Base-by-base conservation (phyloP, 108 stramenopile genomes). In the Skeletonema marinoi region DNA sequence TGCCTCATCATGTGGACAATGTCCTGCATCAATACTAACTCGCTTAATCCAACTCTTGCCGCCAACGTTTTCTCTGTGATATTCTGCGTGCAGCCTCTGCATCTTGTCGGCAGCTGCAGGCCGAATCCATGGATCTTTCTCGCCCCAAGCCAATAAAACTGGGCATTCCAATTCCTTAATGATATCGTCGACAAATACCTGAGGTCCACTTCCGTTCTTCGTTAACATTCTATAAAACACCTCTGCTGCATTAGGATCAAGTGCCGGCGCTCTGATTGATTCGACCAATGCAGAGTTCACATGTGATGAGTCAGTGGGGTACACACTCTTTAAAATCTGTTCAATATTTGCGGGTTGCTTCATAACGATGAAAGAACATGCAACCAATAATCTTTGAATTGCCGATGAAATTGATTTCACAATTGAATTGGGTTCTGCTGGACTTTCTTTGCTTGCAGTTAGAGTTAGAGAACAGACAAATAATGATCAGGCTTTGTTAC, bases 1-100 rank as follows among this genome's bases (percentile, higher is more conserved):
- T 1, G 87, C 91, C 68, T 98, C 96, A 77, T 98, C 97, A 72
- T 94, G 92, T 14, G 97, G 97, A 83, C 97, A 98, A 81, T 98
- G 97, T 17, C 97, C 97, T 12, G 90, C 91, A 32, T 69, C 70
- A 60, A 80, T 68, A 39, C 78, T 73, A 32, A 73, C 78, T 86
- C 95, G 8, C 79, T 75, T 38, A 86, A 89, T 48, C 78, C 87
- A 65, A 25, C 44, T 58, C 56, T 56, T 21, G 42, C 33, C 54
- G 10, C 44, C 65, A 58, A 11, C 32, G 54, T 46, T 42, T 6
- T 30, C 44, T 16, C 71, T 48, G 44, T 78, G 77, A n/a, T 70
- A 78, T 30, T 70, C 51, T 14, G 68, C 77, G 39, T 78, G 68
- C 25, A 87, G 39, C 19, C 3, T 59, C 68, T 89, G 81, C 32